Base-by-base conservation (phyloP, 345 rosid species). In the Lenwebbia sp. region DNA sequence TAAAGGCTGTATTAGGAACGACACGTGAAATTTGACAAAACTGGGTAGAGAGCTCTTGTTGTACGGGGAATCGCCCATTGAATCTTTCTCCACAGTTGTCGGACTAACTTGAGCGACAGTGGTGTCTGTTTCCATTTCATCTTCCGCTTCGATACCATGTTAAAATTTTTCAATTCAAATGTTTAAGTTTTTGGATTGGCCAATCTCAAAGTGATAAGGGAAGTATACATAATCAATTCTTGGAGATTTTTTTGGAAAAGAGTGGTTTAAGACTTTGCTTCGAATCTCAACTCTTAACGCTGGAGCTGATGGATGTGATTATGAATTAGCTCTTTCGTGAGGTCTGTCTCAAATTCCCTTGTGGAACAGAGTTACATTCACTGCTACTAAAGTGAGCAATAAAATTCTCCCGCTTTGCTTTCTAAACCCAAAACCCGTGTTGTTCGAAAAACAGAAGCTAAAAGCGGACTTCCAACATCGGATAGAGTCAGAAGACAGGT, bases 1-100 rank as follows among this genome's bases (percentile, higher is more conserved):
- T 30, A 5, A 21, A 65, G 30, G 0, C 5, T 3, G 1, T 4
- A 65, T 65, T 17, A 7, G 2, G 22, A 30, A 15, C 0, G 1
- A 65, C 1, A 17, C 5, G 7, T 65, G 1, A 62, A 55, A 22
- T 55, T 55, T 23, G 12, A 55, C n/a, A 9, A 55, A 62, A 65
- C 5, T 15, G 41, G 12, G 23, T 17, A 9, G 4, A 15, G 10
- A 30, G 41, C 5, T 62, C 5, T 65, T 17, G 41, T 17, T 17
- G 12, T 17, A 4, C 19, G 4, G 15, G 22, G 3, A 30, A 62
- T 62, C 5, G 0, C 41, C 15, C 22, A 60, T 60, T 28, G 25
- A 57, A 13, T 25, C 2, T 62, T 60, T 62, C 40, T 30, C 75
- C 41, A 30, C 22, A 17, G 3, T 65, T 65, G 22, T 30, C 3